Base-by-base conservation (phyloP, 371 early-diverging fungal genomes). In the Mucor lusitanicus region DNA sequence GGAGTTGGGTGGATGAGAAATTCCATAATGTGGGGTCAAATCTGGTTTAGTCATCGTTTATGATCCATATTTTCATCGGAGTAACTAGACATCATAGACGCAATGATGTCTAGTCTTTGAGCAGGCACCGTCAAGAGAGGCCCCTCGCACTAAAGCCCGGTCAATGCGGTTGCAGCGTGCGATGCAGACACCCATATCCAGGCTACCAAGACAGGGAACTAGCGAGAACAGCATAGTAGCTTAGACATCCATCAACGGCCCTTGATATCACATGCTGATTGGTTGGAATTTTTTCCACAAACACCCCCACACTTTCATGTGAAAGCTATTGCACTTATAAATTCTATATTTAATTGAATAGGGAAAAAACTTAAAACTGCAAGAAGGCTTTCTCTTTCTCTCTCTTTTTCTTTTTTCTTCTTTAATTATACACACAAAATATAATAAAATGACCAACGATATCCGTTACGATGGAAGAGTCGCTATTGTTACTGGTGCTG, bases 401-500 rank as follows among this genome's bases (percentile, higher is more conserved):
- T 65, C 57, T 62, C 59, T 59, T 59, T 28, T 55, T 68, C 4
- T 58, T 33, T n/a, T 27, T 35, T 64, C 12, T 25, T 54, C 27
- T 42, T 19, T 21, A 32, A n/a, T 39, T 57, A 65, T 7, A 55
- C 17, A 12, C 59, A 53, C 23, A 17, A 64, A 39, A n/a, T 40
- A 65, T 30, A 59, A 79, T 53, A 65, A 40, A 59, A 82, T 83
- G 83, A 68, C 72, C 21, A 71, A 75, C 61, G 78, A 80, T 64
- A 79, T 83, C 70, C 91, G 92, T 63, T 99, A 94, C 73, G 95
- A 98, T 74, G 88, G 88, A 76, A 89, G 93, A 66, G 98, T 98
- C 17, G 98, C 92, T 50, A 89, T 98, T 71, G 91, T 99, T 64
- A 98, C 99, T 57, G 99, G 99, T 57, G 99, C 98, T 64, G 99